Conservation (phyloP, 768 basidiomycete genomes). For the Kwoniella mangroviensis region DNA sequence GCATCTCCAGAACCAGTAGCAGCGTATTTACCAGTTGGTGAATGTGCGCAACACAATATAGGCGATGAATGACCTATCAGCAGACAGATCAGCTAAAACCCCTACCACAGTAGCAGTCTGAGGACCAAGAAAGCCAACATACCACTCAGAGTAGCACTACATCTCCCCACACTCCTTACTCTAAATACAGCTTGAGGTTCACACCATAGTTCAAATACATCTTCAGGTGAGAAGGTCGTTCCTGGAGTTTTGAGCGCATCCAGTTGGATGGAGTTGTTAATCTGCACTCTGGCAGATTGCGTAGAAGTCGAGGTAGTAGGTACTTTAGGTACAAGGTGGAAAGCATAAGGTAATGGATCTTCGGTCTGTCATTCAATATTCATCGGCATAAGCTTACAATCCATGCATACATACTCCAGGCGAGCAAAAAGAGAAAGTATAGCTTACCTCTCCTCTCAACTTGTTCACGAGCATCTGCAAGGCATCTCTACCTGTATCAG, state of each 20-base stretch:
- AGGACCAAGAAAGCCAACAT: conserved; percentile 38
- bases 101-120: too few species aligned
- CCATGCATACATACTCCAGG: neutral
- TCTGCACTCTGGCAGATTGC: conserved; percentile 75
- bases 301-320: conserved; percentile 37
- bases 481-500: conserved; percentile 80
- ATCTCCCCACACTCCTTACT: conserved; percentile 89
- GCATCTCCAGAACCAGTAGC: conserved; percentile 97
- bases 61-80: conserved; percentile 81
- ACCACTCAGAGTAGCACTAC: conserved; percentile 89
- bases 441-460: conserved; percentile 72
- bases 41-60: conserved; percentile 93
- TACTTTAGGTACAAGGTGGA: conserved; percentile 67
- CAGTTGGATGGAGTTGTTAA: conserved; percentile 78
- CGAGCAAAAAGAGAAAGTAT: neutral
- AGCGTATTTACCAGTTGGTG: conserved; percentile 85
- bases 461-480: conserved; percentile 89
- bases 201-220: conserved; percentile 83
- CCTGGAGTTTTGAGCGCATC: conserved; percentile 70
- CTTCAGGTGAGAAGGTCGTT: conserved; percentile 64
- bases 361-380: conserved; percentile 64
- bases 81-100: too few species aligned
- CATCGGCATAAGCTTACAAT: neutral
- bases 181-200: conserved; percentile 95
- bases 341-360: conserved; percentile 89